Base-by-base conservation (phyloP, 2,329 filamentous ascomycete genomes). In the Zymoseptoria passerinii region DNA sequence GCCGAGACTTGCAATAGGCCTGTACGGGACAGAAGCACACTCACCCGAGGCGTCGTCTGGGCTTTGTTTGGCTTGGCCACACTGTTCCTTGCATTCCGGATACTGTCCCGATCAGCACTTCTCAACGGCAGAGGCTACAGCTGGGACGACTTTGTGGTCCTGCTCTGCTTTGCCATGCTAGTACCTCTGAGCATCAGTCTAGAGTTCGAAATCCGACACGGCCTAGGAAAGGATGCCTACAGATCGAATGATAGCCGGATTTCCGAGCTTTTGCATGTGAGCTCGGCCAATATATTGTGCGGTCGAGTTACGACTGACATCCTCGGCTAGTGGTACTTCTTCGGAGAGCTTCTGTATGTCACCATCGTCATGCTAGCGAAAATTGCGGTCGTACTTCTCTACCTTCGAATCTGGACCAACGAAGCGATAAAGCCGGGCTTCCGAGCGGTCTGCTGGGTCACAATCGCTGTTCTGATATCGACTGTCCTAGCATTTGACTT, bases 391-490 rank as follows among this genome's bases (percentile, higher is more conserved):
- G 57, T 63, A 19, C 50, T 65, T 20, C 54, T 63, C 1, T 63
- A 65, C 53, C 52, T 65, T 29, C 63, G 61, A 4, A 61, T 65
- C 50, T 65, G 63, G 63, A 63, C 61, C 6, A 59, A 56, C 8
- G 61, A 61, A 20, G 56, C 58, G 0, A 58, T 63, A 20, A 65
- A 61, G 23, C 59, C 58, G 44, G 54, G 53, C 8, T 61, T 65
- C 48, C 51, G 63, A 16, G 16, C 61, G 16, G 40, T 55, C 9
- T 63, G 63, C 53, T 65, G 63, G 63, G 56, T 58, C 27, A 59
- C 56, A 29, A 61, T 65, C 28, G 61, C 55, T 1, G 50, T 61
- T 1, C 49, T 63, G 5, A 49, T 56, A 3, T 27, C 59, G 27
- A 63, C 61, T 3, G 55, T 56, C 8, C 53, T 65, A 8, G 63